phyloP scores from a whole-genome alignment of 2,329 filamentous ascomycete species.

The Diaporthe batatas region DNA sequence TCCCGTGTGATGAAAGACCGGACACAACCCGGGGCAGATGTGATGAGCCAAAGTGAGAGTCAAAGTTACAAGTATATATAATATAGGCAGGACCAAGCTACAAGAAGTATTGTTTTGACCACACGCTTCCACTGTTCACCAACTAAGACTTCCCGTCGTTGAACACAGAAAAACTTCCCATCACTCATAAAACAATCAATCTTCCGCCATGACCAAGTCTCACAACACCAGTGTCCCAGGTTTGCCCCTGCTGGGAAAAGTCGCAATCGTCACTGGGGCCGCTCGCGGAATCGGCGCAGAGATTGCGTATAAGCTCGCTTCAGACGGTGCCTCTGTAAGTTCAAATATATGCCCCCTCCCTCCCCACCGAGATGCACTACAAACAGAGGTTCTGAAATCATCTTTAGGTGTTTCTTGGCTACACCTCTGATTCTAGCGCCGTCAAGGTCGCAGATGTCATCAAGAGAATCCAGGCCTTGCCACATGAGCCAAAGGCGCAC shows the following conservation, averaged over 20 bases:
- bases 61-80: conserved; percentile 2
- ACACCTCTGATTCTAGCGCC: conserved; percentile 73
- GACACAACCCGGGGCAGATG: neutral
- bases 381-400: neutral
- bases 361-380: neutral
- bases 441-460: conserved; percentile 71
- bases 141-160: neutral
- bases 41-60: neutral
- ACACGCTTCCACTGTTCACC: neutral
- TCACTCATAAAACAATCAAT: neutral
- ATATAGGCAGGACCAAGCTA: neutral
- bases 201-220: conserved; percentile 1
- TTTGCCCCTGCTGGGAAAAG: conserved; percentile 49
- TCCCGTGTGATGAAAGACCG: too few species aligned
- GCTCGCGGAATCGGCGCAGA: conserved; percentile 55
- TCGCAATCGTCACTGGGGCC: conserved; percentile 58
- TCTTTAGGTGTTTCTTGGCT: conserved; percentile 65
- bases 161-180: too few species aligned
- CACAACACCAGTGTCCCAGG: neutral
- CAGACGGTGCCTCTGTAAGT: conserved; percentile 47
- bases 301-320: conserved; percentile 51
- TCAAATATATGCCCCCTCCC: neutral
- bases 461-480: conserved; percentile 69
- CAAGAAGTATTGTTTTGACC: neutral
- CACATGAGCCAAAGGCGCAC: conserved; percentile 45